A percentile compares a stretch with the other conserved stretches of the same genome.
phyloP scores from a whole-genome alignment of 352 stramenopile species.

The Globisporangium carolinianum region DNA sequence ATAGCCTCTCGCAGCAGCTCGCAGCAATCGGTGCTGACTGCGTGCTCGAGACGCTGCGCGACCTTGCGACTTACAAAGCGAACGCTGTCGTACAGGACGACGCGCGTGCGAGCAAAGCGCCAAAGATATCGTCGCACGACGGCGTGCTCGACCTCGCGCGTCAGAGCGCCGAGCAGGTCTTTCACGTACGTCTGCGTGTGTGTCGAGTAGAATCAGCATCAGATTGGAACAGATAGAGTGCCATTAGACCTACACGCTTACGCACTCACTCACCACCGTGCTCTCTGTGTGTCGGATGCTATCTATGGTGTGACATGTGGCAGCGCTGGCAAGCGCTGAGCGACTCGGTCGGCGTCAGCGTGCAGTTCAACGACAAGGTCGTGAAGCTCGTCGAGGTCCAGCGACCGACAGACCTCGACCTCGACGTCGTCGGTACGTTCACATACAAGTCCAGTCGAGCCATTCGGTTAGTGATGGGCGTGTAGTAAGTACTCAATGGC shows the following conservation, averaged over 20 bases:
- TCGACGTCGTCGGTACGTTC: constrained; percentile 12
- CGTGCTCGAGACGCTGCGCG: constrained; percentile 55
- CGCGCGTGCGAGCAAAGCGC: constrained; percentile 40
- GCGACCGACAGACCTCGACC: constrained; percentile 34
- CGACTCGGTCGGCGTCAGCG: constrained; percentile 59
- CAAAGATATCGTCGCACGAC: constrained; percentile 61
- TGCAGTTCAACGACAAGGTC: constrained; percentile 54
- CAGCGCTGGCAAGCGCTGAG: constrained; percentile 75
- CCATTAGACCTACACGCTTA: neutral
- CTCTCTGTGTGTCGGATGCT: neutral
- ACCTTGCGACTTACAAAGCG: constrained; percentile 41
- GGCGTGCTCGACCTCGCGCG: constrained; percentile 38
- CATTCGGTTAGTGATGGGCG: too few relatives aligned
- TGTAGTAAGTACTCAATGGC: too few relatives aligned
- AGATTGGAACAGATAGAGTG: neutral
- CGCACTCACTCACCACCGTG: neutral
- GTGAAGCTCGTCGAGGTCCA: constrained; percentile 66
- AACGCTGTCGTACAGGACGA: constrained; percentile 51
- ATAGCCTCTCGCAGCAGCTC: constrained; percentile 40
- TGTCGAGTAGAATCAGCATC: neutral
- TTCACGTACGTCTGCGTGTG: constrained; percentile 31
- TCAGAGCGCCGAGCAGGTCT: constrained; percentile 46
- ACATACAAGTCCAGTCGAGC: neutral
- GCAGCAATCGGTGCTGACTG: constrained; percentile 51
- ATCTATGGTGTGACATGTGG: neutral